Base-by-base conservation (phyloP, 805 yeast species). In the Clavispora vitiphila region DNA sequence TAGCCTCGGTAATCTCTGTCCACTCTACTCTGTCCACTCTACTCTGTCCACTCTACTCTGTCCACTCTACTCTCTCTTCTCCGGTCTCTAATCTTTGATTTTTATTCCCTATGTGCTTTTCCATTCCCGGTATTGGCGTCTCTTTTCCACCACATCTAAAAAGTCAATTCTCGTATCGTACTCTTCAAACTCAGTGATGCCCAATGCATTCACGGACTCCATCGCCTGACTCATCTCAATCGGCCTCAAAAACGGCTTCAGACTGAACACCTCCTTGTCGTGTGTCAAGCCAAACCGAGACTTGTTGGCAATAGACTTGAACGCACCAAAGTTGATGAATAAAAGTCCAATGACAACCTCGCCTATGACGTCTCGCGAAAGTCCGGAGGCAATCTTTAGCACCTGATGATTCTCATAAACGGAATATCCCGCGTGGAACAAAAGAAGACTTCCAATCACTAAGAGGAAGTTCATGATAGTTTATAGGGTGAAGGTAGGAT, bases 381-480 rank as follows among this genome's bases (percentile, higher is more conserved):
- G 49, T 10, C 51, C 41, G 6, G 50, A 38, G 10, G 45, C 20
- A 34, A 55, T 38, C 47, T 68, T 57, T 19, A 56, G 41, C 26
- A 69, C 57, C 50, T 70, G 72, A 50, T 71, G 72, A 57, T 67
- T 69, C 51, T 77, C 81, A 47, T 70, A 73, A 2, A 81, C 69
- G 6, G 82, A 77, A 48, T 74, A 77, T 1, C 74, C 78, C 1
- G 80, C 70, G 53, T 78, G 81, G 1, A 66, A 38, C 27, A 77
- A 61, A 35, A 47, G 46, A 30, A 49, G 40, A 35, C 39, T 27
- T 15, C 50, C 55, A 12, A 48, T 24, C 7, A 42, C 11, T 37
- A 42, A 49, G 32, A 46, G 11, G 10, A 7, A 25, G 22, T 16
- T 21, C 38, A 35, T 35, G 23, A 12, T 23, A 19, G 27, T 19